phyloP scores from a whole-genome alignment of 2,329 filamentous ascomycete species.

The Claviceps fusiformis region DNA sequence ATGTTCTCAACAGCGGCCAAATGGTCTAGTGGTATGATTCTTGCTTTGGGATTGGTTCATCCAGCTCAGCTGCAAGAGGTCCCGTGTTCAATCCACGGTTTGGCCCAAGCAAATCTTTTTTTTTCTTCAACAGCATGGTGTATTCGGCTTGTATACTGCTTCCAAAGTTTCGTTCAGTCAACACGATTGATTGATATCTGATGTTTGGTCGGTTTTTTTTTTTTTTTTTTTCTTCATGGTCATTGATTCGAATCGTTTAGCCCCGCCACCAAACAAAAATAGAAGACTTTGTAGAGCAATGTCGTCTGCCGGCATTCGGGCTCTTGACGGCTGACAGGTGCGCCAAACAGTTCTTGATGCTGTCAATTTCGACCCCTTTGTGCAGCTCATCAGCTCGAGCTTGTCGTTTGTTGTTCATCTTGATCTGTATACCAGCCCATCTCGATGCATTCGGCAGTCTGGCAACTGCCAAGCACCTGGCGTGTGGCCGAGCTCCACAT shows the following conservation, averaged over 20 bases:
- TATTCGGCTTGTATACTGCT: too few species aligned
- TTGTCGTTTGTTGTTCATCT: neutral
- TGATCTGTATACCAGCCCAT: neutral
- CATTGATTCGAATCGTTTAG: too few species aligned
- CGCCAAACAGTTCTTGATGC: too few species aligned
- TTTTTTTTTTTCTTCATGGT: too few species aligned
- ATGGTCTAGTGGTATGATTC: constrained; percentile 24
- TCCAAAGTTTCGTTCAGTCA: too few species aligned
- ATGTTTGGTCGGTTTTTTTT: too few species aligned
- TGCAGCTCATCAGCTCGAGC: too few species aligned
- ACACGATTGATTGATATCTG: too few species aligned
- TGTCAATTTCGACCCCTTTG: neutral
- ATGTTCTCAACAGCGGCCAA: constrained; percentile 5
- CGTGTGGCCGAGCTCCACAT: neutral
- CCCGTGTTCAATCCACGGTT: constrained; percentile 21
- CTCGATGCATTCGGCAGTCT: neutral
- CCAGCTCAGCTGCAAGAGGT: constrained; percentile 16
- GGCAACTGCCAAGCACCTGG: neutral
- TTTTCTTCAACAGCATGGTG: neutral
- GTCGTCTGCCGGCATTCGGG: too few species aligned
- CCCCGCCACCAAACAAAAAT: too few species aligned
- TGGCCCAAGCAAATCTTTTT: constrained; percentile 9
- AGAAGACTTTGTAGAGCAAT: too few species aligned
- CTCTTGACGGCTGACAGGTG: too few species aligned
- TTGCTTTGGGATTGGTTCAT: constrained; percentile 15